Base-by-base conservation (phyloP, 2,329 filamentous ascomycete genomes). In the Aspergillus sp. region DNA sequence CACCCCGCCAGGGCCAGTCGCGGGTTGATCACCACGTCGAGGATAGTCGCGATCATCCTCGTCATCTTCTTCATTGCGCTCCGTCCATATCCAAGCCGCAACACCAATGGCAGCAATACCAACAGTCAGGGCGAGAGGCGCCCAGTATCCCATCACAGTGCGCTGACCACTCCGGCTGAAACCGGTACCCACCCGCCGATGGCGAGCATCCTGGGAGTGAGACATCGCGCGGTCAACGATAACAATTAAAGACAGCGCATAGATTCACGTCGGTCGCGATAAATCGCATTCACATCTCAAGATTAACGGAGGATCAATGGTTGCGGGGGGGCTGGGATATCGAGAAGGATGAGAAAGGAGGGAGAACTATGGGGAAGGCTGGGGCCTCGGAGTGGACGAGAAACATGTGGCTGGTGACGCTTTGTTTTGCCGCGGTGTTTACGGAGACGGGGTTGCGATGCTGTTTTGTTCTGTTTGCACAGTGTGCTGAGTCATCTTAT, bases 51-150 rank as follows among this genome's bases (percentile, higher is more conserved):
- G 80, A 61, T 86, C 83, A 27, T 92, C 87, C 51, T 86, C 83
- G 33, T 91, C 88, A 53, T 91, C 88, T 58, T 88, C 84, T 64
- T 90, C 88, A 69, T 83, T 86, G 68, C 91, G 88, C 77, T 96
- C 92, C 73, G 89, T 96, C 92, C 92, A 96, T 60, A 93, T 86
- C 93, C 93, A 98, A 57, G 91, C 91, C 52, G 88, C 93, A 48
- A 96, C 78, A 34, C 93, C 92, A 55, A 90, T 87, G 20, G 93
- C 91, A 60, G 93, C 93, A 66, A 96, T 86, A 47, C 91, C 93
- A 58, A 96, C 86, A 50, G 93, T 97, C 63, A 96, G 77, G 64
- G 87, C 88, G 56, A 98, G 83, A 61, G 93, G 93, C 59, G 96
- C 85, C 91, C 93, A 97, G 78, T 96, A 93, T 70, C 88, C 77